Evolutionary conservation across 352 stramenopile genomes (phyloP), one percentile per base, ranked within the genome.

Genomic region (Aphanomyces cochlioides): DNA sequence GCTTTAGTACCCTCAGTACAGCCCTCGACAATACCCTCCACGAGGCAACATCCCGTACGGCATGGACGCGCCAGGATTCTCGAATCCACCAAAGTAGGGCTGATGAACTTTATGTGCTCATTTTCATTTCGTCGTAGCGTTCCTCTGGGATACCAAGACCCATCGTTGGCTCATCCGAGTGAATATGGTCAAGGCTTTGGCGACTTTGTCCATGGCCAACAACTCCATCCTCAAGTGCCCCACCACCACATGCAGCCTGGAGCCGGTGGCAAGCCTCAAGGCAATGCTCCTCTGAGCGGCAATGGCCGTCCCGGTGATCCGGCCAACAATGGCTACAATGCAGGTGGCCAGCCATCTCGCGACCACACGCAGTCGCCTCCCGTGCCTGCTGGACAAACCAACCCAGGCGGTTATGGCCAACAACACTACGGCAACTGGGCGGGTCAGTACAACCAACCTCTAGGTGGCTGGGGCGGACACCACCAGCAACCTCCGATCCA

Each of bases 401-500:
- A 72, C 15, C 78, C 73, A 19, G 84, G 78, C 40, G 92, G 90
- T 64, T 79, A 76, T 53, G 74, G 75, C 45, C 82, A 91, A 12
- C 70, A 75, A 76, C 87, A 95, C 72, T 92, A 93, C 57, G 84
- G 84, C 50, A 28, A 28, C 48, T 95, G 87, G 87, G 79, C 78
- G 12, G 90, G 84, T 66, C 93, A 92, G 57, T 84, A 84, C 37
- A 80, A 72, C 3, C n/a, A 61, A 73, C 83, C 87, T 17, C 80
- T 92, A 41, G 66, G 7, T 40, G 85, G 85, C 17, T 83, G 80
- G 43, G 91, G 87, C 79, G 78, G 83, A 28, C 85, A 95, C 77
- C 92, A 92, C 82, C 85, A 92, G 80, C 87, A 83, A 0, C 85
- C 93, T 67, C 84, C 79, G n/a, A 91, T 91, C 73, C 86, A 92